phyloP scores from a whole-genome alignment of 306 rosid species.

The Sicyos baderoa region DNA sequence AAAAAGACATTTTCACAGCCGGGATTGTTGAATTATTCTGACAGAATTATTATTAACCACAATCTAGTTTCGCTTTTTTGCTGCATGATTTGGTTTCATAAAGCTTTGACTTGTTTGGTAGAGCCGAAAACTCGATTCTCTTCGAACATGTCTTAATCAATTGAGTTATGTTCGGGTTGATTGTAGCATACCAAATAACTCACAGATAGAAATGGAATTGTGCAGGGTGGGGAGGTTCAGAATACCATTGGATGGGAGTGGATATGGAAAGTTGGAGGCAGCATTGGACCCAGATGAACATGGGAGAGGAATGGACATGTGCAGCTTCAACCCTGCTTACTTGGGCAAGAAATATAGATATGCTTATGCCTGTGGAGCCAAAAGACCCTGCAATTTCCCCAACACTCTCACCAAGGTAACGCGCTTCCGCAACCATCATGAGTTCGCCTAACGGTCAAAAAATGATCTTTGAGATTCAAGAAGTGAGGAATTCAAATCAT shows the following conservation, averaged over 20 bases:
- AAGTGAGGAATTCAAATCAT: no score
- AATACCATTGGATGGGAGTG: constrained; percentile 75
- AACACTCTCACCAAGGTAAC: constrained; percentile 83
- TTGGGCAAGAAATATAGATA: constrained; percentile 73
- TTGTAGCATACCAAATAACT: not conserved
- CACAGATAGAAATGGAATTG: not conserved
- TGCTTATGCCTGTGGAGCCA: constrained; percentile 95
- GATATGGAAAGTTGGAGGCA: constrained; percentile 56
- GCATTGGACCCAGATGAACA: constrained; percentile 86
- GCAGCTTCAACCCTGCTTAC: constrained; percentile 69
- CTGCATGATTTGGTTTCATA: not conserved
- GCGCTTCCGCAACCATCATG: not conserved
- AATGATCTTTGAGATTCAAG: no score
- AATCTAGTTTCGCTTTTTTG: not conserved
- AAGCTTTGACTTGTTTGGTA: not conserved
- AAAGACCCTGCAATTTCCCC: constrained; percentile 91
- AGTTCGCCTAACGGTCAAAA: no score
- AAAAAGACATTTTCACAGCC: not conserved
- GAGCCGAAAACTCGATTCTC: not conserved
- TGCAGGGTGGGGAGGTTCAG: constrained; percentile 77
- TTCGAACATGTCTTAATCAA: no score
- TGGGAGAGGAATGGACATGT: constrained; percentile 92
- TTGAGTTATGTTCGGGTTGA: not conserved
- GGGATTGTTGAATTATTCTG: not conserved
- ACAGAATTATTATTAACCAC: not conserved